A percentile compares a stretch with the other conserved stretches of the same genome.
phyloP scores from a whole-genome alignment of 495 filamentous ascomycete genomes.

The Aspergillus kassunensis region DNA sequence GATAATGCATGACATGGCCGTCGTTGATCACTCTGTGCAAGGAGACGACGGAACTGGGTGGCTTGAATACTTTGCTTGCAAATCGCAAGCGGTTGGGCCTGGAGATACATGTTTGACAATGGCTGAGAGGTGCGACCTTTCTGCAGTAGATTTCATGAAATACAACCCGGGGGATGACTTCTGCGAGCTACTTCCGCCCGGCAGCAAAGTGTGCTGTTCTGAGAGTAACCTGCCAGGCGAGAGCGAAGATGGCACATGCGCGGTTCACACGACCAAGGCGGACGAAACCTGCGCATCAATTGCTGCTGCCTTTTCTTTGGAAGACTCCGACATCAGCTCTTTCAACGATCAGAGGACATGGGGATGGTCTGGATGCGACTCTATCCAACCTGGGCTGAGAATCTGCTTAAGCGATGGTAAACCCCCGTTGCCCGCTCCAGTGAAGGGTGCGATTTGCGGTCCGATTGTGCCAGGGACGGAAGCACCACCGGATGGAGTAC shows the following conservation, averaged over 20 bases:
- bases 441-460: slow-evolving; percentile 5
- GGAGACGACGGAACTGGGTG: too few species aligned
- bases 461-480: slow-evolving; percentile 3
- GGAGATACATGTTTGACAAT: slow-evolving; percentile 41
- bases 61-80: not conserved
- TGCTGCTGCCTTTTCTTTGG: slow-evolving; percentile 25
- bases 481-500: not conserved
- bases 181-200: slow-evolving; percentile 30
- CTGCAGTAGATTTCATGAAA: slow-evolving; percentile 30
- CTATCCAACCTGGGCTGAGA: not conserved
- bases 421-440: slow-evolving; percentile 3
- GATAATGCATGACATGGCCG: not conserved
- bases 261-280: slow-evolving; percentile 24
- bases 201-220: slow-evolving; percentile 47
- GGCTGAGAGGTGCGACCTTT: slow-evolving; percentile 38
- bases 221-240: slow-evolving; percentile 34
- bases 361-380: slow-evolving; percentile 19
- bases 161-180: slow-evolving; percentile 32
- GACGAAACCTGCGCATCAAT: slow-evolving; percentile 30
- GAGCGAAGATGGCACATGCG: slow-evolving; percentile 41
- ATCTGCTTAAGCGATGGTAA: slow-evolving; percentile 8
- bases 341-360: slow-evolving; percentile 27
- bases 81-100: slow-evolving; percentile 7
- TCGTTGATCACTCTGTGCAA: not conserved
- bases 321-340: slow-evolving; percentile 22